A percentile compares a stretch with the other conserved stretches of the same genome.
Evolutionary conservation across 2,329 filamentous ascomycete genomes (phyloP).

Genomic region (Penicillium griseofulvum): DNA sequence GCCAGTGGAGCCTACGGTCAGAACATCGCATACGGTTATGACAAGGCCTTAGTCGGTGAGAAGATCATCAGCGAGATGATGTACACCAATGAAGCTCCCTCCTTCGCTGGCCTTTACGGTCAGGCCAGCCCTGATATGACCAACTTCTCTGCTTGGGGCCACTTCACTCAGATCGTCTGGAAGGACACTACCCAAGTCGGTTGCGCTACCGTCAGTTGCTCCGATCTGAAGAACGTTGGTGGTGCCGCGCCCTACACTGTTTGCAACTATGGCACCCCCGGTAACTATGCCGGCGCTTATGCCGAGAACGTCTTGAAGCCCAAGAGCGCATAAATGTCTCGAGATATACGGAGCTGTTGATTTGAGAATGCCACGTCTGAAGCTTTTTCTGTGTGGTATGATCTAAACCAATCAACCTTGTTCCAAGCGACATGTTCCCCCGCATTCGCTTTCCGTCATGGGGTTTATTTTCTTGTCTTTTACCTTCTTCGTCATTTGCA

Average conservation of each 20-base stretch:
- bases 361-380: background rate
- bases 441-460: background rate
- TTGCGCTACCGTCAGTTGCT: constrained; percentile 56
- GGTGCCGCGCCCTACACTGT: constrained; percentile 68
- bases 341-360: background rate
- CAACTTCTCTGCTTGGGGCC: constrained; percentile 67
- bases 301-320: constrained; percentile 51
- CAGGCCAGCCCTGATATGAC: constrained; percentile 57
- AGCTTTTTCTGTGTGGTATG: background rate
- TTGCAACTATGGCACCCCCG: constrained; percentile 79
- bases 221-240: constrained; percentile 42
- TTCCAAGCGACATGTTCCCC: background rate
- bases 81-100: constrained; percentile 76
- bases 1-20: constrained; percentile 68
- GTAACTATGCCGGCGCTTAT: constrained; percentile 61
- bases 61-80: constrained; percentile 73
- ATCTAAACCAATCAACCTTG: background rate
- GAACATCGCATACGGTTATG: constrained; percentile 75
- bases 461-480: background rate
- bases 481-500: constrained; percentile 8
- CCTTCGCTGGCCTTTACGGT: constrained; percentile 60
- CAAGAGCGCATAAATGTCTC: constrained; percentile 27
- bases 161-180: constrained; percentile 77
- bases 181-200: constrained; percentile 60
- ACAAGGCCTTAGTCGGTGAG: constrained; percentile 57